Evolutionary conservation across 352 stramenopile genomes (phyloP), one percentile per base, ranked within the genome.

Genomic region (Globisporangium apiculatum): DNA sequence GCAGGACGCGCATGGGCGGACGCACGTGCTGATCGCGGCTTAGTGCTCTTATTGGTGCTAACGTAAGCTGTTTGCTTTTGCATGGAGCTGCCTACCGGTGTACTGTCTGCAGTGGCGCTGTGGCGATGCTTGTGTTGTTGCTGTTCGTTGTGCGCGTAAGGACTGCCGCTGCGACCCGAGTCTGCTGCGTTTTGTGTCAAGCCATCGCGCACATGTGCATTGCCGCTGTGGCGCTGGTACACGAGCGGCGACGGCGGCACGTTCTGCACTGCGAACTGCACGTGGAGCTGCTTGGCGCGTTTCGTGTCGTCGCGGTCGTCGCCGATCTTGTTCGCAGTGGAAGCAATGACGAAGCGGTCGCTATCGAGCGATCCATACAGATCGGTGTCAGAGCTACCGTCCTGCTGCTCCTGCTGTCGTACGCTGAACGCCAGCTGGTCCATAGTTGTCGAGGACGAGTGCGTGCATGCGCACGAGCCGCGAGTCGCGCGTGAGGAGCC

Each of bases 221-320:
- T 31, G 24, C 24, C 24, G 24, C 3, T 2, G 24, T 65, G 48
- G 15, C 60, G 58, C 51, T 68, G 71, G 51, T 73, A 77, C 51
- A 76, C 24, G 17, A 80, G 48, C 3, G 75, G 72, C 31, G 74
- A 85, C 14, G 73, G 66, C 35, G 66, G 52, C 8, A 66, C 62
- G 37, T 76, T 67, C 17, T 84, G 71, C 51, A 75, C 64, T 14
- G 73, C 66, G 35, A 88, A 88, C 4, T 67, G 71, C 42, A 88
- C 75, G 17, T 69, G 73, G 11, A 64, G 52, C 9, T 59, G 58
- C 4, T 24, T 51, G n/a, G 14, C 1, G 1, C 2, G 24, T 31
- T 31, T 31, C 24, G 24, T 31, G 24, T 31, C 24, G 1, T 5
- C 6, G 17, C 11, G 4, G 15, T 4, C 42, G 51, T 60, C 51